Percentiles rank a stretch among this genome's conserved stretches.
phyloP scores from a whole-genome alignment of 495 filamentous ascomycete species.

The Aspergillus olivimuriae region DNA sequence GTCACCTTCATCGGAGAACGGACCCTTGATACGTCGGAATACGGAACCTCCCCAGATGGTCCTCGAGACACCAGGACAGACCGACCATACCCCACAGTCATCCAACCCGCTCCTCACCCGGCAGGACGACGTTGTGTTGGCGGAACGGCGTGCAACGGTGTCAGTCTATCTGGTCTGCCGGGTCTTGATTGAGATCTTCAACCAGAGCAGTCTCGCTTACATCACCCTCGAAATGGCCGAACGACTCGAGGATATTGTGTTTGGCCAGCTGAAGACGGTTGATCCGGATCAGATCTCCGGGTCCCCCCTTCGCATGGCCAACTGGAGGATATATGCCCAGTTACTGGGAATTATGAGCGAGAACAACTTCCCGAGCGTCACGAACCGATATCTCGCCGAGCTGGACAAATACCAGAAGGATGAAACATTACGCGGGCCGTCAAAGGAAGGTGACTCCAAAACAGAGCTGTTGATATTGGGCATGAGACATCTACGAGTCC shows the following conservation, averaged over 20 bases:
- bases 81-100: slow-evolving; percentile 22
- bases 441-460: slow-evolving; percentile 66
- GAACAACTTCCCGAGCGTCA: slow-evolving; percentile 77
- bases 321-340: slow-evolving; percentile 91
- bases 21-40: slow-evolving; percentile 43
- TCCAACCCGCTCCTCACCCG: slow-evolving; percentile 42
- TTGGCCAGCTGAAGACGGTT: slow-evolving; percentile 80
- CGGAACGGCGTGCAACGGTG: slow-evolving; percentile 80
- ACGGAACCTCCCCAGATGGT: slow-evolving; percentile 44
- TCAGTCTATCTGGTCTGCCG: slow-evolving; percentile 94
- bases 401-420: slow-evolving; percentile 71
- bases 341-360: slow-evolving; percentile 92
- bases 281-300: slow-evolving; percentile 73
- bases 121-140: slow-evolving; percentile 63
- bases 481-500: slow-evolving; percentile 82
- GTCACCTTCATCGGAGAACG: slow-evolving; percentile 25
- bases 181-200: slow-evolving; percentile 89
- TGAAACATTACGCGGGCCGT: slow-evolving; percentile 56
- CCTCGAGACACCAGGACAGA: slow-evolving; percentile 18
- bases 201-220: slow-evolving; percentile 72
- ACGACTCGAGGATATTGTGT: slow-evolving; percentile 88
- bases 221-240: slow-evolving; percentile 86
- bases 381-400: slow-evolving; percentile 72
- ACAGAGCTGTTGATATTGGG: slow-evolving; percentile 79
- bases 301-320: slow-evolving; percentile 78